These are phyloP conservation scores for Saturnispora saitoi DNA, from an alignment of 805 yeast genomes.

Conservation along the genomic window DNA sequence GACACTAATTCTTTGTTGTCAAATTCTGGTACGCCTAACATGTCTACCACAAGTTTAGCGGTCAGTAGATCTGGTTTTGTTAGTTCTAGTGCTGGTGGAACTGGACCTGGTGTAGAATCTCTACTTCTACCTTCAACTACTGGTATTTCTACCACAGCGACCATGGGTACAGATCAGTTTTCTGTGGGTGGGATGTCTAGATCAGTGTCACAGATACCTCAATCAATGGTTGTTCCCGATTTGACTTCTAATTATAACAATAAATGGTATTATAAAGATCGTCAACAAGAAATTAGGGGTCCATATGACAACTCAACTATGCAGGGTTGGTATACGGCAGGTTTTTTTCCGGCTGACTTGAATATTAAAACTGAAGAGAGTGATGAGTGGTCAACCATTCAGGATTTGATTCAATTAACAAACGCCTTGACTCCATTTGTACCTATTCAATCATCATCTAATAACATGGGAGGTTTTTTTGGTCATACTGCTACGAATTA, in stretches of 20 bases:
- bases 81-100: background rate
- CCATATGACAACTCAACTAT: slow-evolving; percentile 67
- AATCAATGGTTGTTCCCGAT: background rate
- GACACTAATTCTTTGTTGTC: background rate
- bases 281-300: slow-evolving; percentile 65
- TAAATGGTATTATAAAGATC: slow-evolving; percentile 66
- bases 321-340: slow-evolving; percentile 68
- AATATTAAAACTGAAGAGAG: slow-evolving; percentile 54
- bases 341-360: slow-evolving; percentile 49
- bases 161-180: background rate
- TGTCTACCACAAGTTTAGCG: background rate
- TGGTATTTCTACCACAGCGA: background rate
- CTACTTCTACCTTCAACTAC: background rate
- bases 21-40: background rate
- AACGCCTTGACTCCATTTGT: background rate
- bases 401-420: slow-evolving; percentile 36
- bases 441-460: background rate
- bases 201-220: background rate
- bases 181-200: background rate
- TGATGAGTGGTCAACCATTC: slow-evolving; percentile 38
- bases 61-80: background rate
- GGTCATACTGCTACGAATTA: background rate
- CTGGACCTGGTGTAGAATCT: background rate
- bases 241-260: background rate
- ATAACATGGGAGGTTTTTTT: background rate